Evolutionary conservation across 345 rosid genomes (phyloP), one percentile per base, ranked within the genome.

Genomic region (Melaleuca alternifolia): DNA sequence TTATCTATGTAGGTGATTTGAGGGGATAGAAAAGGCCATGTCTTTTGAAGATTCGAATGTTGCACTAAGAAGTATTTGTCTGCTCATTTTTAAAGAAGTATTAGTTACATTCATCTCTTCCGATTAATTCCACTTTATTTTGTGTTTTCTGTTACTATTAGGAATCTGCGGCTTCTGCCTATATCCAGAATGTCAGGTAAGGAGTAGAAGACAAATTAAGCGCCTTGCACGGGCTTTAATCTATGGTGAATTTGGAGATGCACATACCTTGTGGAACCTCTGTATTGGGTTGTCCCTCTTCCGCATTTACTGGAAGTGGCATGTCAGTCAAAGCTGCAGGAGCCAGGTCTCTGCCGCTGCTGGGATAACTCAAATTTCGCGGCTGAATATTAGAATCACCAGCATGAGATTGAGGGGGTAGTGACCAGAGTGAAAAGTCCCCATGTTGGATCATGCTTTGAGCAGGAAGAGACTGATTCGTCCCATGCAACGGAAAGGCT

Each of bases 251-350:
- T 18, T 18, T 0, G 10, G 56, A 18, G 24, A 53, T 54, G 56
- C 10, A 18, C 24, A 1, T 54, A 54, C 56, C 56, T 20, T 1
- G 10, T 54, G 5, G 23, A 53, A 18, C 9, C 0, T 18, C 41
- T 4, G 41, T 41, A 41, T 41, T 4, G 41, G 4, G 41, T 41
- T 41, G 3, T 41, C 41, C 4, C 56, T 53, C 56, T 53, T 0
- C 23, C 16, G 56, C 56, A 53, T 1, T 18, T 0, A 2, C 4
- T 6, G 56, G 56, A 0, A 3, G 20, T 18, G 24, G 0, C 0
- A 18, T 18, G 10, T 20, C 2, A 53, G 0, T 53, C 56, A 18
- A 53, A 53, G 1, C 24, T 53, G 18, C 56, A 18, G 10, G 24
- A 18, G 56, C 56, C 3, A 53, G 24, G 6, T 3, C 24, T 53